Percentiles rank a stretch among this genome's conserved stretches.
These are phyloP conservation scores for Puccinellia tenuiflora DNA, from an alignment of 176 grass and related monocot species.

Conservation along the genomic window DNA sequence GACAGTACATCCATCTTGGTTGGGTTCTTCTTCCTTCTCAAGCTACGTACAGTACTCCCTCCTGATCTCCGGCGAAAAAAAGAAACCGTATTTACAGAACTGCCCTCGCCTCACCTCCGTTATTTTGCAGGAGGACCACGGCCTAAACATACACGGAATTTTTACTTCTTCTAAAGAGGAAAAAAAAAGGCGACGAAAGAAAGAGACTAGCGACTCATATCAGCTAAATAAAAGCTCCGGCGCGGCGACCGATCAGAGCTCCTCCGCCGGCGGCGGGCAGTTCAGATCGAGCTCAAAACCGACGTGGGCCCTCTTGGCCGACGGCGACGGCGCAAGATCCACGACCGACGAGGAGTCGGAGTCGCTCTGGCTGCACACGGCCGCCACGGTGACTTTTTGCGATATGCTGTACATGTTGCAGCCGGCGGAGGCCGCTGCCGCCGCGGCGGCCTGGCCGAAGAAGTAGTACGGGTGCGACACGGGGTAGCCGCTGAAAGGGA, in stretches of 20 bases:
- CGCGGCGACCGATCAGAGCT: conserved; percentile 16
- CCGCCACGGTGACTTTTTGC: conserved; percentile 34
- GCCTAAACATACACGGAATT: background rate
- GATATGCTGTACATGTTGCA: too few relatives aligned
- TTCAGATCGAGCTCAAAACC: conserved; percentile 82
- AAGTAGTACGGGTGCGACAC: conserved; percentile 46
- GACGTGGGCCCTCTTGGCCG: conserved; percentile 4
- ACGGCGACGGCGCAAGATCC: conserved; percentile 43
- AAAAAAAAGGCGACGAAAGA: background rate
- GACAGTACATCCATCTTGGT: conserved; percentile 21
- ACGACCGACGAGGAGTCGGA: conserved; percentile 67
- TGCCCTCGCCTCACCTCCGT: background rate
- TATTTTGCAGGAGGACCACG: background rate
- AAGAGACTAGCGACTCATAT: conserved; percentile 21
- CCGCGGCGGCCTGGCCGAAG: conserved; percentile 37
- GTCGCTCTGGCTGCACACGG: conserved; percentile 41
- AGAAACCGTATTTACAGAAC: conserved; percentile 47
- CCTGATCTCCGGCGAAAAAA: conserved; percentile 41
- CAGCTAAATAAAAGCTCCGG: conserved; percentile 16
- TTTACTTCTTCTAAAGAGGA: background rate
- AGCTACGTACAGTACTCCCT: background rate
- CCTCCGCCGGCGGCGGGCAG: conserved; percentile 51
- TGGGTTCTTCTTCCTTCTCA: background rate
- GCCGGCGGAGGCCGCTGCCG: background rate
- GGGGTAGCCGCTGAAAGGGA: conserved; percentile 49